Conservation (phyloP, 768 basidiomycete species). For the Amanita muscaria region DNA sequence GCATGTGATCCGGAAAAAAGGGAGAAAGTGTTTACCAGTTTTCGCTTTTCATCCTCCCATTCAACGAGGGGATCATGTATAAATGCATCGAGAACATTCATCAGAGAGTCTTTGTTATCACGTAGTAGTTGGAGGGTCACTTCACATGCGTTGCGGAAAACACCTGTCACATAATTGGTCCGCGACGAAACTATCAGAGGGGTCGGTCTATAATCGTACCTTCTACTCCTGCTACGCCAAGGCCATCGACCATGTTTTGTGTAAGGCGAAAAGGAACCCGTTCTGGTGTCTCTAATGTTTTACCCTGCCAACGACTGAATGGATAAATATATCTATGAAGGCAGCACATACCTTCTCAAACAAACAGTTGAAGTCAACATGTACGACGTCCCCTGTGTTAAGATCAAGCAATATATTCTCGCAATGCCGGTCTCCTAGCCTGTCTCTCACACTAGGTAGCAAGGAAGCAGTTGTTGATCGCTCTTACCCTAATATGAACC, state of each 20-base stretch:
- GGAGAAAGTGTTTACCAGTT: constrained; percentile 32
- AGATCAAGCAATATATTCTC: constrained; percentile 93
- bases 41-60: constrained; percentile 81
- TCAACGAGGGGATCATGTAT: constrained; percentile 95
- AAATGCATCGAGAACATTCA: constrained; percentile 95
- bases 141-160: constrained; percentile 87
- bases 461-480: neutral
- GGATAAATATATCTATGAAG: neutral
- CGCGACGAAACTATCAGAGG: too few species aligned
- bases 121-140: constrained; percentile 81
- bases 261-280: constrained; percentile 92
- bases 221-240: constrained; percentile 91
- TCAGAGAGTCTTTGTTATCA: constrained; percentile 85
- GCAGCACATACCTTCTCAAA: constrained; percentile 74
- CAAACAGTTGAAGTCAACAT: constrained; percentile 96
- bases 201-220: constrained; percentile 31
- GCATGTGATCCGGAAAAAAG: neutral
- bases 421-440: constrained; percentile 95
- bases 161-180: too few species aligned
- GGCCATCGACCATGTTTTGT: constrained; percentile 84
- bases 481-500: constrained; percentile 85
- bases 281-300: constrained; percentile 80
- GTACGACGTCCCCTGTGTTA: constrained; percentile 83
- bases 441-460: constrained; percentile 19
- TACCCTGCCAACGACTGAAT: constrained; percentile 44